A percentile compares a stretch with the other conserved stretches of the same genome.
phyloP scores from a whole-genome alignment of 345 rosid genomes.

The Camelina hispida region DNA sequence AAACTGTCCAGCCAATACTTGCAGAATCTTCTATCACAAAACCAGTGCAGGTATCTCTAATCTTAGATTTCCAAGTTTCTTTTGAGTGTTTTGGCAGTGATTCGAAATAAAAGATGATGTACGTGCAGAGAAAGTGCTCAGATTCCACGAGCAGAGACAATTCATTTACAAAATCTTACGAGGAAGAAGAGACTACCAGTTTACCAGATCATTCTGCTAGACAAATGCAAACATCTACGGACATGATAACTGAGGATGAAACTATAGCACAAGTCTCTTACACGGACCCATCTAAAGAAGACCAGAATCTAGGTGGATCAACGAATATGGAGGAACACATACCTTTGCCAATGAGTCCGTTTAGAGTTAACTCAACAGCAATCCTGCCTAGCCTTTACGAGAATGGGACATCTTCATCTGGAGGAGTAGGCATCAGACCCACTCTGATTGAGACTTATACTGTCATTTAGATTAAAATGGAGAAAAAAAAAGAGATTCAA shows the following conservation, averaged over 20 bases:
- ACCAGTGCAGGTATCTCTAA: constrained; percentile 32
- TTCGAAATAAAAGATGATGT: not conserved
- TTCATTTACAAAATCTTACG: constrained; percentile 14
- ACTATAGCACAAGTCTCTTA: constrained; percentile 12
- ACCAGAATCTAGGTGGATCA: constrained; percentile 27
- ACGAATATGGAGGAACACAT: constrained; percentile 32
- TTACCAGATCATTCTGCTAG: constrained; percentile 18
- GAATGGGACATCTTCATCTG: constrained; percentile 38
- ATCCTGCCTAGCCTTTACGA: constrained; percentile 21
- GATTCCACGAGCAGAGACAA: constrained; percentile 34
- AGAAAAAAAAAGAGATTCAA: not conserved
- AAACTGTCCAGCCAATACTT: constrained; percentile 23
- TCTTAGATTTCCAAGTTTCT: constrained; percentile 4
- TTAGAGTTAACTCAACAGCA: constrained; percentile 12
- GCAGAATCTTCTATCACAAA: constrained; percentile 12
- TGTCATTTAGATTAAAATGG: constrained; percentile 27
- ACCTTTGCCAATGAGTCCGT: constrained; percentile 38
- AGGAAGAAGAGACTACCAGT: constrained; percentile 31
- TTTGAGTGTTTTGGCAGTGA: constrained; percentile 20
- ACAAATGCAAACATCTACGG: constrained; percentile 25
- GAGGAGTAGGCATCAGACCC: constrained; percentile 23
- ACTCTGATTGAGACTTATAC: constrained; percentile 24
- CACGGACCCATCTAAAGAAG: not conserved
- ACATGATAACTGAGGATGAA: constrained; percentile 31
- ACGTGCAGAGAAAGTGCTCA: constrained; percentile 28